These are phyloP conservation scores for Chlorella sp. DNA, from an alignment of 139 green algal species.

Conservation along the genomic window DNA sequence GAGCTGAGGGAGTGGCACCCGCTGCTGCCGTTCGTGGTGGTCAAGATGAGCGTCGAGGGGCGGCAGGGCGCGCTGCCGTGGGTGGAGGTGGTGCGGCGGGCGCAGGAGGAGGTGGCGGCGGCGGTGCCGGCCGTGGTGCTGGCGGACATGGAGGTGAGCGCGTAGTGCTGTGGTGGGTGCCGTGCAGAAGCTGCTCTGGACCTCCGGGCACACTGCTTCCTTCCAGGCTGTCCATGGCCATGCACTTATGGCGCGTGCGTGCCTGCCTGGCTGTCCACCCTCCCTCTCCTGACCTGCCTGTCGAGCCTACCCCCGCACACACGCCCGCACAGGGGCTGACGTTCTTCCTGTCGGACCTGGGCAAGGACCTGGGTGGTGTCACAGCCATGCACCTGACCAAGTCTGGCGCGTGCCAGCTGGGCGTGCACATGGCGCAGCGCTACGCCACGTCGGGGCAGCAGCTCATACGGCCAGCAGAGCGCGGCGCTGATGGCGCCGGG, in stretches of 20 bases:
- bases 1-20: neutral
- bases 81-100: neutral
- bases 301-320: neutral
- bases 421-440: neutral
- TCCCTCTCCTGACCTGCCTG: neutral
- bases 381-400: neutral
- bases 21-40: slow-evolving; percentile 1
- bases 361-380: neutral
- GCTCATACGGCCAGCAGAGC: neutral
- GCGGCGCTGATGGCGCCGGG: too few relatives aligned
- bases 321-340: neutral
- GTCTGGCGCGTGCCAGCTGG: neutral
- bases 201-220: neutral
- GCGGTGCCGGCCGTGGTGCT: neutral
- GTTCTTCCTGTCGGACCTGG: neutral
- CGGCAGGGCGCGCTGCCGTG: neutral
- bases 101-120: neutral
- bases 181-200: neutral
- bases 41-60: neutral
- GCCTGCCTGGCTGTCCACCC: neutral
- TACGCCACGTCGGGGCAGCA: neutral
- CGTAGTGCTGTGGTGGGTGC: neutral
- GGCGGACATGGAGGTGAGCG: neutral
- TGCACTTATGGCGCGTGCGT: neutral
- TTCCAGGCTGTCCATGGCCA: neutral